Evolutionary conservation across 2,329 filamentous ascomycete genomes (phyloP).

Genomic region (Neospermospora avenae): DNA sequence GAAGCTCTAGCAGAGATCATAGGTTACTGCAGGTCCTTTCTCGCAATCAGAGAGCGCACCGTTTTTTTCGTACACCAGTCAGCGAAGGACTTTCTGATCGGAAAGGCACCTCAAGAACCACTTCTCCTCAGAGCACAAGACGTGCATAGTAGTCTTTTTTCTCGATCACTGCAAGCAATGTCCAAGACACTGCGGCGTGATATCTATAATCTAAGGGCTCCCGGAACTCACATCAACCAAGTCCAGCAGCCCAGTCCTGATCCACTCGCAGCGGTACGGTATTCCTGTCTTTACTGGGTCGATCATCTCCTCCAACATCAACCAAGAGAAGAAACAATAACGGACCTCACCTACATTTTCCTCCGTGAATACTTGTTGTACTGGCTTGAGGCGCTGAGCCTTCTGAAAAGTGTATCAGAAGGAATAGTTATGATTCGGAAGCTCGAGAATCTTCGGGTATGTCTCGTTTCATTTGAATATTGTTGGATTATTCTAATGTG

Average conservation of each 20-base stretch:
- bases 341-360: slow-evolving; percentile 12
- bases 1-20: slow-evolving; percentile 38
- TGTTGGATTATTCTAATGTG: too few species aligned
- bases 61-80: slow-evolving; percentile 36
- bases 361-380: slow-evolving; percentile 12
- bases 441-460: too few species aligned
- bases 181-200: slow-evolving; percentile 34
- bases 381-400: too few species aligned
- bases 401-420: too few species aligned
- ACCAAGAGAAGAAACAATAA: slow-evolving; percentile 3
- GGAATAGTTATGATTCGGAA: too few species aligned
- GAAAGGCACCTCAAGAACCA: slow-evolving; percentile 19
- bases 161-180: slow-evolving; percentile 36
- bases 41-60: slow-evolving; percentile 27
- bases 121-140: slow-evolving; percentile 33
- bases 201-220: slow-evolving; percentile 35
- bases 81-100: slow-evolving; percentile 34
- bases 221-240: slow-evolving; percentile 26
- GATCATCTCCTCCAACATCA: slow-evolving; percentile 33
- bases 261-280: slow-evolving; percentile 28
- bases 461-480: too few species aligned
- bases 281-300: slow-evolving; percentile 36
- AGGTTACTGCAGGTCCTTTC: slow-evolving; percentile 37
- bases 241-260: slow-evolving; percentile 28
- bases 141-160: slow-evolving; percentile 36